A percentile compares a stretch with the other conserved stretches of the same genome.
Conservation (phyloP, 1,139 yeast genomes). For the Yamadazyma triangularis region DNA sequence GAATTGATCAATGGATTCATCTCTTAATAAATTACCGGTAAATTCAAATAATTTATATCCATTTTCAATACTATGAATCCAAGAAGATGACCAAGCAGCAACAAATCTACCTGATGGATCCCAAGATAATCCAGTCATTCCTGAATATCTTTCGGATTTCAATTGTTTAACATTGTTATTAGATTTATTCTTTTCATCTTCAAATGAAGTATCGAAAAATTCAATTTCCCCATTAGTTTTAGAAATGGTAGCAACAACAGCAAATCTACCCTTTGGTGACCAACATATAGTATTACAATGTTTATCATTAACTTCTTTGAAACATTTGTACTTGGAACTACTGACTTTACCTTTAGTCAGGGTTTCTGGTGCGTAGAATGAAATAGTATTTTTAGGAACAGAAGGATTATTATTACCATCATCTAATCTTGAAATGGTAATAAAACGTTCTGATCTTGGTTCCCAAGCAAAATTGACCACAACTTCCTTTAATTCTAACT, state of each 20-base stretch:
- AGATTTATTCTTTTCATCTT: conserved; percentile 52
- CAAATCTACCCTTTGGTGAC: conserved; percentile 94
- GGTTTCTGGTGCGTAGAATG: conserved; percentile 89
- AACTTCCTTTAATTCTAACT: conserved; percentile 86
- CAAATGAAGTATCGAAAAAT: conserved; percentile 82
- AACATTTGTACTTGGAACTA: conserved; percentile 29
- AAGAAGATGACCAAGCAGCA: conserved; percentile 81
- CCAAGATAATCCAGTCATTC: conserved; percentile 87
- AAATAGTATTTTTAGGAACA: conserved; percentile 63
- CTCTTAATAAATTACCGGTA: conserved; percentile 72
- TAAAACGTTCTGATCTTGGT: conserved; percentile 85
- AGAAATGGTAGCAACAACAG: conserved; percentile 69
- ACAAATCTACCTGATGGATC: conserved; percentile 93
- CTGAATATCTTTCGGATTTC: conserved; percentile 62
- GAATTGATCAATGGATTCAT: conserved; percentile 77
- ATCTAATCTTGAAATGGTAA: conserved; percentile 66
- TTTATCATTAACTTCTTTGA: conserved; percentile 54
- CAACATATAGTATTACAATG: conserved; percentile 73
- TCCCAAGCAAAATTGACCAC: conserved; percentile 94
- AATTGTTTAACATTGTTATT: conserved; percentile 61
- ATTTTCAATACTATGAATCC: conserved; percentile 83
- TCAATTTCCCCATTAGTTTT: conserved; percentile 67
- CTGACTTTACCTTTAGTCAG: conserved; percentile 76
- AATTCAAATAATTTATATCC: conserved; percentile 87
- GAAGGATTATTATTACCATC: conserved; percentile 63